These are phyloP conservation scores for Pyricularia sp. DNA, from an alignment of 2,329 filamentous ascomycete genomes.

Conservation along the genomic window DNA sequence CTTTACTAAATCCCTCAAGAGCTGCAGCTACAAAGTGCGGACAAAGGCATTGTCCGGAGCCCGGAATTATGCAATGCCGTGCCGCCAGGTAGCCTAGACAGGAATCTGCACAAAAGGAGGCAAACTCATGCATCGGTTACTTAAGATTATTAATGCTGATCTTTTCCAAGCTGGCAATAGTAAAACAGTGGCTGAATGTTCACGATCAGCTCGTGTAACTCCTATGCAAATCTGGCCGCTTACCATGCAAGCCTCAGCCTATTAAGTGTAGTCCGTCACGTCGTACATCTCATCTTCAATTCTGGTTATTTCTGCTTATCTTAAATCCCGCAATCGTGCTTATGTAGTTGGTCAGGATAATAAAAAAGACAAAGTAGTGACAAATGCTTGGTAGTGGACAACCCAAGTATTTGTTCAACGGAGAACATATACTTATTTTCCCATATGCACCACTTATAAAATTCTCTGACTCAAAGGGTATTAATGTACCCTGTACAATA, in stretches of 20 bases:
- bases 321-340: not conserved
- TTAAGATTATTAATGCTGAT: not conserved
- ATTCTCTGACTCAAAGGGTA: not conserved
- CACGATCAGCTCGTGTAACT: not conserved
- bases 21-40: not conserved
- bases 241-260: not conserved
- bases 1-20: not conserved
- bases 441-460: not conserved
- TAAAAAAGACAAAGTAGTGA: not conserved
- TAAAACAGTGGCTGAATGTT: not conserved
- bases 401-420: not conserved
- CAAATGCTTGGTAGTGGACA: not conserved
- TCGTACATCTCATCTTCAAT: not conserved
- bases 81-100: not conserved
- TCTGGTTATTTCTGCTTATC: not conserved
- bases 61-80: not conserved
- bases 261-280: not conserved
- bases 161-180: not conserved
- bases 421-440: not conserved
- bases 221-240: not conserved
- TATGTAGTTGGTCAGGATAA: not conserved
- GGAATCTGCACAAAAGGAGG: not conserved
- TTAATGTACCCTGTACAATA: not conserved
- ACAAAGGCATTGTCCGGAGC: not conserved
- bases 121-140: not conserved